Evolutionary conservation across 345 rosid genomes (phyloP).

Genomic region (Corymbia maculata): DNA sequence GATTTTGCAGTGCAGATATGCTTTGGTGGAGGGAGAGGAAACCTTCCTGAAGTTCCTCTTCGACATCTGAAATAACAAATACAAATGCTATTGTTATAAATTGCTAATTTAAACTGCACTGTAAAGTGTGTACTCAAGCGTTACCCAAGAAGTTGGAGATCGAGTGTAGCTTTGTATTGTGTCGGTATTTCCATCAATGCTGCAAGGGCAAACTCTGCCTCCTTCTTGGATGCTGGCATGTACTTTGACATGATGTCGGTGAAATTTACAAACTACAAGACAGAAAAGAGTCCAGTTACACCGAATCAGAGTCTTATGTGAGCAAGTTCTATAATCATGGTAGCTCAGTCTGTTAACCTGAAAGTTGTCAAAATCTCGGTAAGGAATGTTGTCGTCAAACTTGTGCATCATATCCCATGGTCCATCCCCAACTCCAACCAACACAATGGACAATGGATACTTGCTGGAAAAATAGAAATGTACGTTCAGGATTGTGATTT

Average conservation of each 20-base stretch:
- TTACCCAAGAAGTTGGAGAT: slow-evolving; percentile 36
- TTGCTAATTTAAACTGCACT: not conserved
- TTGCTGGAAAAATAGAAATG: slow-evolving; percentile 10
- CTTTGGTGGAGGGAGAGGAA: slow-evolving; percentile 32
- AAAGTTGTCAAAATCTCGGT: slow-evolving; percentile 44
- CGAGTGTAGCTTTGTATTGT: slow-evolving; percentile 42
- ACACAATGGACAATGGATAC: slow-evolving; percentile 38
- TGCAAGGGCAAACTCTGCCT: slow-evolving; percentile 38
- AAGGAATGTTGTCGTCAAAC: slow-evolving; percentile 46
- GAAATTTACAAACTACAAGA: slow-evolving; percentile 37
- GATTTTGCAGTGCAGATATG: not conserved
- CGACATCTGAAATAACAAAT: slow-evolving; percentile 7
- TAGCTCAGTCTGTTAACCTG: slow-evolving; percentile 14
- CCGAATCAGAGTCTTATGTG: not conserved
- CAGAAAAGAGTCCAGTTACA: not conserved
- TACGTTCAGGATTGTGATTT: not conserved
- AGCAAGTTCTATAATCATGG: not conserved
- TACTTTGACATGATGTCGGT: slow-evolving; percentile 34
- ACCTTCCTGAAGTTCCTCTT: slow-evolving; percentile 15
- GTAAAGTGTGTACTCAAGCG: not conserved
- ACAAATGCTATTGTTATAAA: not conserved
- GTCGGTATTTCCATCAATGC: slow-evolving; percentile 51
- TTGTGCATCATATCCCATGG: slow-evolving; percentile 55
- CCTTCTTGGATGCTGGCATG: slow-evolving; percentile 17
- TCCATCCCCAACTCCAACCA: slow-evolving; percentile 59